Evolutionary conservation across 1,284 basidiomycete species (phyloP).

Genomic region (Flammula alnicola): DNA sequence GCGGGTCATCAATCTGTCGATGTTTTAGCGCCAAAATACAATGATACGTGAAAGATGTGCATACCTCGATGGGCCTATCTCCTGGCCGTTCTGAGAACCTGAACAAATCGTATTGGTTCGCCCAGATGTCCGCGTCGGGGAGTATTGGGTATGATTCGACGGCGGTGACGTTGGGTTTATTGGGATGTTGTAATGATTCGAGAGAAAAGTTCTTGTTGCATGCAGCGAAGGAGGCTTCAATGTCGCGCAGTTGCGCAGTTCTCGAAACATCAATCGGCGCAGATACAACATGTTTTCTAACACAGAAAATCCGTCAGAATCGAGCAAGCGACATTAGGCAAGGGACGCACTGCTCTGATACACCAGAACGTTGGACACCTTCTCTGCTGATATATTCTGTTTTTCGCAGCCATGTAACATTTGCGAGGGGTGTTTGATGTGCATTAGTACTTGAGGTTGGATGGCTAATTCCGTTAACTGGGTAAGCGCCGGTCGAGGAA

Average conservation of each 20-base stretch:
- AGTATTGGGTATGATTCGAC: conserved; percentile 86
- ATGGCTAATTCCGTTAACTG: conserved; percentile 42
- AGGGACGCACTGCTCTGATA: conserved; percentile 61
- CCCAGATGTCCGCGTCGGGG: conserved; percentile 88
- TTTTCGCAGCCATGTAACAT: conserved; percentile 89
- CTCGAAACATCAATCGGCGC: conserved; percentile 75
- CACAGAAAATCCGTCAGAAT: conserved; percentile 6
- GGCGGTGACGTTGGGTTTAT: conserved; percentile 76
- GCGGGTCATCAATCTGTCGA: conserved; percentile 68
- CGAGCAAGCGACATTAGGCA: neutral
- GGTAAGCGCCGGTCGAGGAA: conserved; percentile 45
- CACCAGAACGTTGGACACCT: conserved; percentile 50
- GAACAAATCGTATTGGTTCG: conserved; percentile 89
- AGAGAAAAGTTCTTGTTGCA: conserved; percentile 65
- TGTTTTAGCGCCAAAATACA: neutral
- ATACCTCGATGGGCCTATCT: conserved; percentile 67
- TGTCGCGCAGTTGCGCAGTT: conserved; percentile 79
- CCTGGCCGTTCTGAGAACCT: conserved; percentile 89
- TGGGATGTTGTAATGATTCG: conserved; percentile 72
- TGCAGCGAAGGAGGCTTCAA: conserved; percentile 81
- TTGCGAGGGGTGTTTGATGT: conserved; percentile 51
- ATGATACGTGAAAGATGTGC: conserved; percentile 23
- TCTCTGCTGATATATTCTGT: conserved; percentile 85
- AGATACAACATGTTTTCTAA: conserved; percentile 56
- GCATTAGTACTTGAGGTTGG: conserved; percentile 34